Base-by-base conservation (phyloP, 1,284 basidiomycete genomes). In the Phaffia rhodozyma region DNA sequence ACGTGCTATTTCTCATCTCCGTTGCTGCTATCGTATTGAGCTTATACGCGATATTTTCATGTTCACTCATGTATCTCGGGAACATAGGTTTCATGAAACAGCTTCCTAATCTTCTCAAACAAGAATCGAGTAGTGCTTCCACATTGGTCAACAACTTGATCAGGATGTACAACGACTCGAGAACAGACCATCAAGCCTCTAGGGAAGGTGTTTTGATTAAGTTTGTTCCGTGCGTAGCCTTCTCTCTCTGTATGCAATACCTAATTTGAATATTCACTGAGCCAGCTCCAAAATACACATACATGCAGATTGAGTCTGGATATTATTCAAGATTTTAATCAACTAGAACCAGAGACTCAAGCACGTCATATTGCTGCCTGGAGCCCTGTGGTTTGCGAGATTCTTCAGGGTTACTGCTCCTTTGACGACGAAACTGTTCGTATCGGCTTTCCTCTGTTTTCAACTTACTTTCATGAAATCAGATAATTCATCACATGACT, bases 1-100 rank as follows among this genome's bases (percentile, higher is more conserved):
- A 67, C 76, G 90, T 84, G 30, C 18, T 23, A 6, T 21, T n/a
- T 18, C 38, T 48, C 16, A 11, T 29, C 25, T 9, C 1, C 20
- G 43, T 25, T 11, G 56, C 58, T 18, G 27, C 61, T 50, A 60
- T 51, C 13, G 23, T n/a, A 21, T 7, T 1, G 4, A 5, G 60
- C 27, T 29, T 27, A 49, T 52, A 48, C 32, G 23, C 48, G 34
- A 56, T 66, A 25, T 18, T 3, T 23, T 29, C 23, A 64, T 59
- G 13, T 20, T 57, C 47, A 54, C 34, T 55, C 18, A 11, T 30
- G 16, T 34, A 11, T 30, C n/a, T 51, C n/a, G 47, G 25, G 11
- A 23, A 29, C 21, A 18, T 62, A 93, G 92, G 94, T 1, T 99
- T 99, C 78, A 99, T 99, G 96, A 97, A 97, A 75, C 97, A 99